phyloP scores from a whole-genome alignment of 768 basidiomycete genomes.

The Chlorophyllum brunneum region DNA sequence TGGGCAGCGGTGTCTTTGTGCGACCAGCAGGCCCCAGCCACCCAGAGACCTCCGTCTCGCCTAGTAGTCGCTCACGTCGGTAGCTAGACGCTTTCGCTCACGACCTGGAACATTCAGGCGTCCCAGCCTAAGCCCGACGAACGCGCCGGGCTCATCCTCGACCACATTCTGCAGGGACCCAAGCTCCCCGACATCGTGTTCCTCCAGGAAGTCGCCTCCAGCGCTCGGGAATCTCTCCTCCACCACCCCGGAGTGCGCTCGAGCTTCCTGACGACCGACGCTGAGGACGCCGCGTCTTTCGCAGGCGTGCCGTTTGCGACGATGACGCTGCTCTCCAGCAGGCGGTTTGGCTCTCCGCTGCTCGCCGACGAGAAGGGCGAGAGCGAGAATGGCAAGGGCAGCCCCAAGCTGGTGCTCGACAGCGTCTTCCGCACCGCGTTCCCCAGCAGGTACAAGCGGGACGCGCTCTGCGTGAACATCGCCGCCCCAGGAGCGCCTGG shows the following conservation, averaged over 20 bases:
- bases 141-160: slow-evolving; percentile 32
- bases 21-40: neutral
- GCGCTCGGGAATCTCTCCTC: slow-evolving; percentile 29
- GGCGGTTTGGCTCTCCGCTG: slow-evolving; percentile 26
- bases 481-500: slow-evolving; percentile 20
- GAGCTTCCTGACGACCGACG: slow-evolving; percentile 31
- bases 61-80: too few species aligned
- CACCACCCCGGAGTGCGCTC: slow-evolving; percentile 27
- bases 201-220: slow-evolving; percentile 34
- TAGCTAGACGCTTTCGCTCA: neutral
- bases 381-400: slow-evolving; percentile 18
- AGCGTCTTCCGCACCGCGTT: slow-evolving; percentile 26
- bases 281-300: slow-evolving; percentile 33
- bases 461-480: slow-evolving; percentile 35
- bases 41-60: too few species aligned
- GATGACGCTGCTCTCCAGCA: slow-evolving; percentile 33
- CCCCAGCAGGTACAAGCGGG: slow-evolving; percentile 33
- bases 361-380: too few species aligned
- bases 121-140: slow-evolving; percentile 24
- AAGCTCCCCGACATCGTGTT: slow-evolving; percentile 32
- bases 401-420: slow-evolving; percentile 24
- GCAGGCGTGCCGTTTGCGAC: slow-evolving; percentile 29
- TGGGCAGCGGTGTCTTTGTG: slow-evolving; percentile 1
- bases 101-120: slow-evolving; percentile 31
- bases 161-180: slow-evolving; percentile 26